Evolutionary conservation across 1,284 basidiomycete genomes (phyloP).

Genomic region (Calocybe gambosa): DNA sequence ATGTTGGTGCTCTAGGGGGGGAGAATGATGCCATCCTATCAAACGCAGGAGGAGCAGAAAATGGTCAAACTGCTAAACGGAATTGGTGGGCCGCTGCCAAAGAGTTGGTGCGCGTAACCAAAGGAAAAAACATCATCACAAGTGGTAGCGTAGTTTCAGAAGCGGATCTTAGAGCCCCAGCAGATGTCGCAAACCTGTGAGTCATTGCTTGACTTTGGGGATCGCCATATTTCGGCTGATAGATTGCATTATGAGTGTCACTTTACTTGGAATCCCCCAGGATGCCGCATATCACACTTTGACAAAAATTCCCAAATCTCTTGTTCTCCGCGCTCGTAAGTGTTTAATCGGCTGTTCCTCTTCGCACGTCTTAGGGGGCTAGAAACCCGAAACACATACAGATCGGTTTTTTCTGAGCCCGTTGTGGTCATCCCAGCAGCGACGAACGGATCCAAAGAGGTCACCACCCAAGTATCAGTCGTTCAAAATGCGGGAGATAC

Average conservation of each 20-base stretch:
- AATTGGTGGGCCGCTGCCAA: conserved; percentile 80
- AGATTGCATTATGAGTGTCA: conserved; percentile 40
- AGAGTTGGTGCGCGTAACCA: conserved; percentile 70
- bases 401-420: conserved; percentile 69
- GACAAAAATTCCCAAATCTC: conserved; percentile 55
- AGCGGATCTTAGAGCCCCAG: conserved; percentile 58
- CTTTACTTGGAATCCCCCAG: conserved; percentile 60
- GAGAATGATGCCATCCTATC: conserved; percentile 42
- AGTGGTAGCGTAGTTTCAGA: conserved; percentile 56
- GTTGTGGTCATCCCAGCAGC: conserved; percentile 47
- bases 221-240: not conserved
- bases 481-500: not conserved
- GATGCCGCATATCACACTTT: conserved; percentile 59
- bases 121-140: conserved; percentile 67
- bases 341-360: not conserved
- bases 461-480: not conserved
- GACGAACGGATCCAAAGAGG: not conserved
- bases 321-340: conserved; percentile 70
- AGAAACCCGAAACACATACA: conserved; percentile 52
- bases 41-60: conserved; percentile 45
- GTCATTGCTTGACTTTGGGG: conserved; percentile 18
- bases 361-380: not conserved
- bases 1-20: conserved; percentile 64
- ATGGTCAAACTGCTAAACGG: conserved; percentile 49
- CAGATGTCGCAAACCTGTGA: conserved; percentile 71